These are phyloP conservation scores for Tetrapyrgos nigripes DNA, from an alignment of 1,284 basidiomycete genomes.

Conservation along the genomic window DNA sequence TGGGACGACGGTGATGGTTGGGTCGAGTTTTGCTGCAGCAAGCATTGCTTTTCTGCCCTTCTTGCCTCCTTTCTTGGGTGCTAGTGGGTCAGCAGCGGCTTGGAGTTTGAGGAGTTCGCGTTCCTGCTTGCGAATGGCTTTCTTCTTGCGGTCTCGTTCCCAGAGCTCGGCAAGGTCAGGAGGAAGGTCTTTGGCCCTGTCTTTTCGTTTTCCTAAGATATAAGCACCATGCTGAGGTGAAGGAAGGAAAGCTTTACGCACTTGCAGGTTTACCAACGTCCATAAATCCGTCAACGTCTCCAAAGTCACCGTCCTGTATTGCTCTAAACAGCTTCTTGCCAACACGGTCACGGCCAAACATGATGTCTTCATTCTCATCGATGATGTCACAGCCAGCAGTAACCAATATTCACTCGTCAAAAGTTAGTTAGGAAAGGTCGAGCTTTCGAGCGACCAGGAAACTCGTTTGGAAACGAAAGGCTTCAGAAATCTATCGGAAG, in stretches of 20 bases:
- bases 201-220: constrained; percentile 57
- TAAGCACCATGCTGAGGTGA: neutral
- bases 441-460: too few species aligned
- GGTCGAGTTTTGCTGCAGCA: constrained; percentile 55
- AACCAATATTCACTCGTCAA: too few species aligned
- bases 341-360: constrained; percentile 60
- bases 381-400: too few species aligned
- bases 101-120: constrained; percentile 65
- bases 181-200: constrained; percentile 62
- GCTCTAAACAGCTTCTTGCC: constrained; percentile 64
- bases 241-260: constrained; percentile 24
- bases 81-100: constrained; percentile 60
- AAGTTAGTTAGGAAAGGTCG: too few species aligned
- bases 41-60: constrained; percentile 71
- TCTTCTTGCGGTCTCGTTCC: constrained; percentile 82
- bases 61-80: constrained; percentile 66
- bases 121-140: constrained; percentile 77
- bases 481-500: too few species aligned
- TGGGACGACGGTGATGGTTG: constrained; percentile 49
- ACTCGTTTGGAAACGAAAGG: too few species aligned
- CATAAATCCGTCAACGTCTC: constrained; percentile 31
- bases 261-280: constrained; percentile 32
- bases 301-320: constrained; percentile 51
- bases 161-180: constrained; percentile 74
- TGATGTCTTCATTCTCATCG: constrained; percentile 49